phyloP scores from a whole-genome alignment of 2,329 filamentous ascomycete species.

The Microascus cirrosus region DNA sequence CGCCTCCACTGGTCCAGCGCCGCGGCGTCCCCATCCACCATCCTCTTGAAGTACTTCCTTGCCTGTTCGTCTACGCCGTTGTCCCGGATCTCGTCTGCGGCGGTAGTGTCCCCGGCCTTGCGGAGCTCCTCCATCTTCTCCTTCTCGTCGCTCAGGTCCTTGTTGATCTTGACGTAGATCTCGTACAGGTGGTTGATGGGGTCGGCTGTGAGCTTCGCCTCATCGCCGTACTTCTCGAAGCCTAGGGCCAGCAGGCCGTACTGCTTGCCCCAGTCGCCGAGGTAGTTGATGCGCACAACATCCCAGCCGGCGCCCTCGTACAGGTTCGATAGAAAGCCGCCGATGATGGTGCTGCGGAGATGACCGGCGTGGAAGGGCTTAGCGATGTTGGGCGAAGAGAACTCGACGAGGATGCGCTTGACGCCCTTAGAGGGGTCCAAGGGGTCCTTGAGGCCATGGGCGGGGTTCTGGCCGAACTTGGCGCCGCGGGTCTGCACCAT shows the following conservation, averaged over 20 bases:
- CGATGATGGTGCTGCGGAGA: conserved; percentile 68
- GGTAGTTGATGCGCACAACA: conserved; percentile 63
- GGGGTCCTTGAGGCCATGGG: conserved; percentile 49
- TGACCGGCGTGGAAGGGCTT: conserved; percentile 77
- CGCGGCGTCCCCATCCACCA: conserved; percentile 54
- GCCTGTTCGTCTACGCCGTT: conserved; percentile 62
- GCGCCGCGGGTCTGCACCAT: conserved; percentile 51
- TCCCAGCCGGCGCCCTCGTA: conserved; percentile 65
- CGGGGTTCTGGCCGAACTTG: conserved; percentile 52
- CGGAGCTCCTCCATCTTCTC: conserved; percentile 50
- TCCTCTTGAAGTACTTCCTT: conserved; percentile 58
- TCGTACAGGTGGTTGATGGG: conserved; percentile 76
- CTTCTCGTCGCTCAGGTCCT: conserved; percentile 54
- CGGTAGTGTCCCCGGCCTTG: conserved; percentile 25
- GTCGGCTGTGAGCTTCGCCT: conserved; percentile 58
- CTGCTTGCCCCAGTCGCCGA: conserved; percentile 75
- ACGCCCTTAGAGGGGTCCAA: conserved; percentile 46
- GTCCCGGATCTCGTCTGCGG: conserved; percentile 28
- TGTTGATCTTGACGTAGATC: conserved; percentile 71
- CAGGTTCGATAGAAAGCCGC: conserved; percentile 63
- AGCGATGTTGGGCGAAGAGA: conserved; percentile 77
- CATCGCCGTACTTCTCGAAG: conserved; percentile 64
- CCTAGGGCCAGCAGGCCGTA: conserved; percentile 63
- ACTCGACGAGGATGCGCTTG: conserved; percentile 67
- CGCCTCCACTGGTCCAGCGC: conserved; percentile 53